Evolutionary conservation across 2,329 filamentous ascomycete species (phyloP).

Genomic region (Talaromyces sp.): DNA sequence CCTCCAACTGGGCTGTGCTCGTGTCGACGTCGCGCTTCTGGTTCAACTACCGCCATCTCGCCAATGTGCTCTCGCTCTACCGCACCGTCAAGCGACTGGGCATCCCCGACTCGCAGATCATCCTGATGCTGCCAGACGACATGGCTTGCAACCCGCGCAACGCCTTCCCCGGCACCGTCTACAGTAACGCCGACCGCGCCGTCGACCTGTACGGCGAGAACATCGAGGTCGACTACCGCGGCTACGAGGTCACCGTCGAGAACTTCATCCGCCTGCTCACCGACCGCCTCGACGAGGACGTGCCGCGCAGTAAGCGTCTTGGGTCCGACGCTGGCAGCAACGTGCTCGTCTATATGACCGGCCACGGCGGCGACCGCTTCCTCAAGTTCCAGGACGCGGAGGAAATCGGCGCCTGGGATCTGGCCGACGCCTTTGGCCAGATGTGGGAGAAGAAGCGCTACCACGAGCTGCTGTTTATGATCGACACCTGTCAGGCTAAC

Average conservation of each 20-base stretch:
- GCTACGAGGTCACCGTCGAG: constrained; percentile 97
- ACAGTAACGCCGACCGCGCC: constrained; percentile 94
- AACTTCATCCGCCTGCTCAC: constrained; percentile 96
- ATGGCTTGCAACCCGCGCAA: constrained; percentile 99
- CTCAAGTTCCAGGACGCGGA: constrained; percentile 97
- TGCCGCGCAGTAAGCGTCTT: constrained; percentile 87
- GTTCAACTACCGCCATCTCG: constrained; percentile 99
- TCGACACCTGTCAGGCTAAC: constrained; percentile 98
- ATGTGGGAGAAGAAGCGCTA: constrained; percentile 99
- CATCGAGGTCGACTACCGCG: constrained; percentile 96
- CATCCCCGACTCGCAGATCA: constrained; percentile 97
- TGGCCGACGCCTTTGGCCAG: constrained; percentile 95
- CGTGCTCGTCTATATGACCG: constrained; percentile 98
- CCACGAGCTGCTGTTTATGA: constrained; percentile 98
- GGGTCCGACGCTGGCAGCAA: constrained; percentile 94
- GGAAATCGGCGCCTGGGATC: constrained; percentile 92
- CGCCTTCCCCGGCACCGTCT: constrained; percentile 93
- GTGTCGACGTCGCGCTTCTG: constrained; percentile 97
- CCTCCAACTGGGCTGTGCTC: constrained; percentile 98
- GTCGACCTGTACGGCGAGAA: constrained; percentile 97
- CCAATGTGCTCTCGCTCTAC: constrained; percentile 95
- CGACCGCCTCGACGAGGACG: constrained; percentile 88
- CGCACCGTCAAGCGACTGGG: constrained; percentile 96
- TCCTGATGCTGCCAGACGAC: constrained; percentile 99
- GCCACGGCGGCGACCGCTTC: constrained; percentile 95